Percentiles rank a stretch among this genome's conserved stretches.
phyloP scores from a whole-genome alignment of 805 yeast species.

The Wickerhamiella sorbophila region DNA sequence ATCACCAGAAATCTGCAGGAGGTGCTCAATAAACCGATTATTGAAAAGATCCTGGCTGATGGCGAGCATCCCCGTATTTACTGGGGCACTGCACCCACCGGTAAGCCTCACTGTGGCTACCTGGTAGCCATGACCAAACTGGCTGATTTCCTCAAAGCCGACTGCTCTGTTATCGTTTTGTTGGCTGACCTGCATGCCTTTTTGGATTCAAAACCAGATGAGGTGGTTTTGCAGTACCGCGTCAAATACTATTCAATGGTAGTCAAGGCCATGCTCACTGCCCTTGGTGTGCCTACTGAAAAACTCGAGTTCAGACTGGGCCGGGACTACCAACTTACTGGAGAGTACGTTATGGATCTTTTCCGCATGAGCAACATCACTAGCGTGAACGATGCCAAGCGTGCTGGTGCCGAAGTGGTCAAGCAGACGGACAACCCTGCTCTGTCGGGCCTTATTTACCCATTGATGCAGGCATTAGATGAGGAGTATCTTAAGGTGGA shows the following conservation, averaged over 20 bases:
- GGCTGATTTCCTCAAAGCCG: conserved; percentile 90
- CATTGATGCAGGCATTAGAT: conserved; percentile 97
- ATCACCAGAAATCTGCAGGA: conserved; percentile 85
- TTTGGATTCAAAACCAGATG: conserved; percentile 91
- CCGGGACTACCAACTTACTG: conserved; percentile 69
- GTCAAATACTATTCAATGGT: conserved; percentile 77
- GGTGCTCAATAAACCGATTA: conserved; percentile 74
- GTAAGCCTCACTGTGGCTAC: conserved; percentile 97
- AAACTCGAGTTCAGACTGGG: conserved; percentile 74
- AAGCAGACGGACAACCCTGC: conserved; percentile 93
- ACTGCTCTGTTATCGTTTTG: conserved; percentile 83
- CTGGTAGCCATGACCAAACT: conserved; percentile 95
- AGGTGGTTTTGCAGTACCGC: conserved; percentile 78
- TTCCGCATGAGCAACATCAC: conserved; percentile 74
- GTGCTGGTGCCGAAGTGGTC: conserved; percentile 99
- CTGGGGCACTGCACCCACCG: conserved; percentile 99
- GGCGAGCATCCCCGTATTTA: conserved; percentile 73
- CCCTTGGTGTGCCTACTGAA: conserved; percentile 87
- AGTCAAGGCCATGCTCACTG: conserved; percentile 70
- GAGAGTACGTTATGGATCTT: conserved; percentile 75
- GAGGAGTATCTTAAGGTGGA: conserved; percentile 81
- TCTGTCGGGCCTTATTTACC: conserved; percentile 86
- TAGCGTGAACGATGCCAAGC: conserved; percentile 88
- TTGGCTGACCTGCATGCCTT: conserved; percentile 95
- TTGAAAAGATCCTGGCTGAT: conserved; percentile 68